A percentile compares a stretch with the other conserved stretches of the same genome.
phyloP scores from a whole-genome alignment of 2,329 filamentous ascomycete genomes.

The Alternaria atra region DNA sequence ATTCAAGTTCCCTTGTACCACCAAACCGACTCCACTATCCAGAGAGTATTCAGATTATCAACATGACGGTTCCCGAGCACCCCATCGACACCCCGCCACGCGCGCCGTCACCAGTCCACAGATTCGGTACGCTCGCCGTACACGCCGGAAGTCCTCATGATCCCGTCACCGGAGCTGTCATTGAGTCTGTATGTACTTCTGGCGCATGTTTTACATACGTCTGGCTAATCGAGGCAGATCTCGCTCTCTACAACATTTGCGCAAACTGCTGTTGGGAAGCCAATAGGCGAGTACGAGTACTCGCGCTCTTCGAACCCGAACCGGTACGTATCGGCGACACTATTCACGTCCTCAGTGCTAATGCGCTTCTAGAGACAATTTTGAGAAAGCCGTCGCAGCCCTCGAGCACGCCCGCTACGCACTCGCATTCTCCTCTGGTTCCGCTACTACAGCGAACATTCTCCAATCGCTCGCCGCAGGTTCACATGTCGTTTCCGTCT shows the following conservation, averaged over 20 bases:
- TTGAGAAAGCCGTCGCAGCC: constrained; percentile 88
- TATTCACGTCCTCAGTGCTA: constrained; percentile 9
- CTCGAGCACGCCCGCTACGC: constrained; percentile 93
- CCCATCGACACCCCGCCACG: constrained; percentile 77
- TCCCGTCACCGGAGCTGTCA: constrained; percentile 90
- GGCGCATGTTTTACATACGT: neutral
- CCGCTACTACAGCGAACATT: constrained; percentile 90
- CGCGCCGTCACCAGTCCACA: constrained; percentile 75
- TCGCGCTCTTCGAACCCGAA: constrained; percentile 94
- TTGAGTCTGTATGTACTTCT: constrained; percentile 71
- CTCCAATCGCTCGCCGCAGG: constrained; percentile 90
- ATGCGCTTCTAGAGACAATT: constrained; percentile 72
- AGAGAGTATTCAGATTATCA: constrained; percentile 9
- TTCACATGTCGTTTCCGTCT: constrained; percentile 94
- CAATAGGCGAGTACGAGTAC: constrained; percentile 91
- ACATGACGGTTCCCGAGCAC: constrained; percentile 57
- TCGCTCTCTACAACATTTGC: constrained; percentile 96
- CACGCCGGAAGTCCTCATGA: constrained; percentile 94
- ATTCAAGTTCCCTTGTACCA: neutral
- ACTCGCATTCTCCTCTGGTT: constrained; percentile 92
- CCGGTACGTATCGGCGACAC: constrained; percentile 55
- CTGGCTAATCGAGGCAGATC: constrained; percentile 63
- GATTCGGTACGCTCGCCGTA: constrained; percentile 92
- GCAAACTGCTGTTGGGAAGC: constrained; percentile 87
- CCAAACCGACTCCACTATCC: neutral